A percentile compares a stretch with the other conserved stretches of the same genome.
phyloP scores from a whole-genome alignment of 441 rosid species.

The Aleurites moluccanus region DNA sequence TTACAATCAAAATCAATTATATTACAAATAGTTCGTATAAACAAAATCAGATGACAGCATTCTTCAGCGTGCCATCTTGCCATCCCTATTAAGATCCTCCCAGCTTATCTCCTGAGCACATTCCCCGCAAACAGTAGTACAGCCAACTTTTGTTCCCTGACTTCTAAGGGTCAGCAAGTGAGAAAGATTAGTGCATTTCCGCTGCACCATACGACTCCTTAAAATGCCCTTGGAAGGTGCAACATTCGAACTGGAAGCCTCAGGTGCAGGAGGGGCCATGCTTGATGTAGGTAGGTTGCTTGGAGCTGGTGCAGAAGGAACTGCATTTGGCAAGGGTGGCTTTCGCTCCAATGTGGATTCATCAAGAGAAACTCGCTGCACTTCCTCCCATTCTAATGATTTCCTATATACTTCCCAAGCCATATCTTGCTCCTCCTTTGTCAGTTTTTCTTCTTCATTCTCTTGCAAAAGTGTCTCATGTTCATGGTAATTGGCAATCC shows the following conservation, averaged over 20 bases:
- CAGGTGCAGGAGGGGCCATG: slow-evolving; percentile 24
- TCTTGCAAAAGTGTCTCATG: slow-evolving; percentile 98
- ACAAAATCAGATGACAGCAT: slow-evolving; percentile 3
- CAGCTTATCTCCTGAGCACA: slow-evolving; percentile 84
- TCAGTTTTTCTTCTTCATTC: slow-evolving; percentile 94
- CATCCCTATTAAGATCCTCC: slow-evolving; percentile 58
- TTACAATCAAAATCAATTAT: slow-evolving; percentile 27
- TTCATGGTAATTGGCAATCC: slow-evolving; percentile 96
- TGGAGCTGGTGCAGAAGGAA: slow-evolving; percentile 36
- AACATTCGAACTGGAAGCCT: slow-evolving; percentile 21
- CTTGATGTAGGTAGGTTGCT: slow-evolving; percentile 21
- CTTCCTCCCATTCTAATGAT: slow-evolving; percentile 91
- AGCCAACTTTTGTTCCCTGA: slow-evolving; percentile 78
- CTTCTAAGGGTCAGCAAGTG: slow-evolving; percentile 94
- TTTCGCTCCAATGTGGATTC: slow-evolving; percentile 49
- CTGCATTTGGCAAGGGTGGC: slow-evolving; percentile 27
- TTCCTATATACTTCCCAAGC: slow-evolving; percentile 95
- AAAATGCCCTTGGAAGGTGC: slow-evolving; percentile 40
- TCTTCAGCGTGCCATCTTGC: slow-evolving; percentile 37
- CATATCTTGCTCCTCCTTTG: slow-evolving; percentile 99
- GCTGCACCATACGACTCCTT: slow-evolving; percentile 50
- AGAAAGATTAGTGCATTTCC: slow-evolving; percentile 79
- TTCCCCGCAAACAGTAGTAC: slow-evolving; percentile 87
- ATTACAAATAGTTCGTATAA: background rate
- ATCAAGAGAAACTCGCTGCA: slow-evolving; percentile 64